These are phyloP conservation scores for Didymella segeticola DNA, from an alignment of 2,329 filamentous ascomycete genomes.

Conservation along the genomic window DNA sequence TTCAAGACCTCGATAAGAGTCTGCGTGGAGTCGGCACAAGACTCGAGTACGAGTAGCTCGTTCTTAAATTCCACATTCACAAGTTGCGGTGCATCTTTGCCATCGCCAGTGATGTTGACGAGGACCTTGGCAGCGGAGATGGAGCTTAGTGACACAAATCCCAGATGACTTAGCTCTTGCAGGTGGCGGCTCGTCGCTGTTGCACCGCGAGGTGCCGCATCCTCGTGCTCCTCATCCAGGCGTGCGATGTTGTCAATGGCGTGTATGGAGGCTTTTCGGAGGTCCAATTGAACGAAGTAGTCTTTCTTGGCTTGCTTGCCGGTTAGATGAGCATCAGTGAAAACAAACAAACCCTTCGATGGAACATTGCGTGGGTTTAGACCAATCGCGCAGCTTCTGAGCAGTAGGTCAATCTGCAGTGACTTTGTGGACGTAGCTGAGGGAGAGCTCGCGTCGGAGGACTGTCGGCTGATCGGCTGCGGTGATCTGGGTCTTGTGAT, in stretches of 20 bases:
- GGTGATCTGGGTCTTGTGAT: conserved; percentile 70
- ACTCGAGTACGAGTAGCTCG: conserved; percentile 87
- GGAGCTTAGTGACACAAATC: conserved; percentile 86
- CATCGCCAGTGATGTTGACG: conserved; percentile 65
- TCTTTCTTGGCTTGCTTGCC: conserved; percentile 70
- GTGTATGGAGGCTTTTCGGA: conserved; percentile 83
- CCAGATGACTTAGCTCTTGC: conserved; percentile 62
- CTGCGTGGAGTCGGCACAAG: conserved; percentile 95
- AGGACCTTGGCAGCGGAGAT: conserved; percentile 80
- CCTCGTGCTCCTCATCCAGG: conserved; percentile 36
- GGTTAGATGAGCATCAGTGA: conserved; percentile 79
- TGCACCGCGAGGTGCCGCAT: conserved; percentile 10
- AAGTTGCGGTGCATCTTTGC: conserved; percentile 66
- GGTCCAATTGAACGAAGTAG: conserved; percentile 68
- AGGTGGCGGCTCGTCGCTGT: conserved; percentile 52
- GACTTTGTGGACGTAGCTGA: conserved; percentile 40
- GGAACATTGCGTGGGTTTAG: conserved; percentile 78
- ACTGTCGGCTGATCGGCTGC: conserved; percentile 43
- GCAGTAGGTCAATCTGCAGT: conserved; percentile 72
- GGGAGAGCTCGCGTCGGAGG: conserved; percentile 34
- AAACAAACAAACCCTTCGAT: conserved; percentile 78
- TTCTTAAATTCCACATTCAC: conserved; percentile 84
- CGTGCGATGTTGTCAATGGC: conserved; percentile 77
- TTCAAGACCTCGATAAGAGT: conserved; percentile 82
- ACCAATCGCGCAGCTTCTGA: conserved; percentile 82